Conservation (phyloP, 2,329 filamentous ascomycete genomes). For the Beauveria sp. region DNA sequence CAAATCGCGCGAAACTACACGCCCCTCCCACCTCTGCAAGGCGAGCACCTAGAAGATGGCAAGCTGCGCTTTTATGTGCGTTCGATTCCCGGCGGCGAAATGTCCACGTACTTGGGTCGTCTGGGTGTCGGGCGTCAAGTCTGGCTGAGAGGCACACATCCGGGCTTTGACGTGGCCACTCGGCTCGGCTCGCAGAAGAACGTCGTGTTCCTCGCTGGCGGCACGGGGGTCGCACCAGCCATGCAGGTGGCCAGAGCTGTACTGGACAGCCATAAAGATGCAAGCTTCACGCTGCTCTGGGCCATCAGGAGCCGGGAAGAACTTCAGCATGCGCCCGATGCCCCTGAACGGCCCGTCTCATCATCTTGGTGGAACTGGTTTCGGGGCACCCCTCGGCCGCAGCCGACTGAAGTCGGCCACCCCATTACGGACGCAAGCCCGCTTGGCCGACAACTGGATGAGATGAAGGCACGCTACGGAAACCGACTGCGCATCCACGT, state of each 20-base stretch:
- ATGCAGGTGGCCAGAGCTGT: conserved; percentile 68
- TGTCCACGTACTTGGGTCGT: conserved; percentile 71
- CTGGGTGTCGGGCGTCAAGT: conserved; percentile 56
- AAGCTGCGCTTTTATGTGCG: conserved; percentile 68
- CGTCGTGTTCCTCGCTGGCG: conserved; percentile 84
- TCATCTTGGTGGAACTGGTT: conserved; percentile 21
- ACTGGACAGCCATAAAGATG: conserved; percentile 28
- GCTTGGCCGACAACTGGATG: conserved; percentile 56
- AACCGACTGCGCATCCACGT: conserved; percentile 59
- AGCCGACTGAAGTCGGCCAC: conserved; percentile 15
- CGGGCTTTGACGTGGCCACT: conserved; percentile 50
- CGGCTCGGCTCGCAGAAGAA: conserved; percentile 23
- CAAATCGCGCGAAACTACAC: conserved; percentile 92
- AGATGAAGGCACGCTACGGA: conserved; percentile 50
- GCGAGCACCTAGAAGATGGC: conserved; percentile 26
- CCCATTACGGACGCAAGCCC: conserved; percentile 28
- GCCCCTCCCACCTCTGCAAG: conserved; percentile 56
- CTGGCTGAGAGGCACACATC: conserved; percentile 70
- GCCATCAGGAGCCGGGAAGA: conserved; percentile 57
- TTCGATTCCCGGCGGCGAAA: conserved; percentile 71
- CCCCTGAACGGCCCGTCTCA: neutral
- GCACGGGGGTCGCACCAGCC: conserved; percentile 86
- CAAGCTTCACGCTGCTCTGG: conserved; percentile 68
- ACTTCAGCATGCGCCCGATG: conserved; percentile 27
- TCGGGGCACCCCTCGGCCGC: conserved; percentile 3